These are phyloP conservation scores for Phtheirospermum japonicum DNA, from an alignment of 257 asterid species.

Conservation along the genomic window DNA sequence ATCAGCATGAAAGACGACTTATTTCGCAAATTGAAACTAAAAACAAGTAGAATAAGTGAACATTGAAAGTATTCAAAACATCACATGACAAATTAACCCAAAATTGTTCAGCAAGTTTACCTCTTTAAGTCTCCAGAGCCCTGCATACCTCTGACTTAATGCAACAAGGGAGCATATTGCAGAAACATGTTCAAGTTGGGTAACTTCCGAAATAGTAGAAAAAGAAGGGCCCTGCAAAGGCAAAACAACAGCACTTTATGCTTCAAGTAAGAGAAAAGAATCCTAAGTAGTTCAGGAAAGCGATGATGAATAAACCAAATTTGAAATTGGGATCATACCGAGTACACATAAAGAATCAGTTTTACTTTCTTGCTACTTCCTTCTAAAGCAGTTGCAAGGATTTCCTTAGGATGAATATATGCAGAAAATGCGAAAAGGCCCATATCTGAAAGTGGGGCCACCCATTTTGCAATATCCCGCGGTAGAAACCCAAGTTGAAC, in stretches of 20 bases:
- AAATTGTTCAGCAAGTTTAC: constrained; percentile 32
- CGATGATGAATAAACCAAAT: constrained; percentile 2
- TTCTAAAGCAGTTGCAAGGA: constrained; percentile 78
- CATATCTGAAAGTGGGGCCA: constrained; percentile 72
- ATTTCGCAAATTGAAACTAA: constrained; percentile 4
- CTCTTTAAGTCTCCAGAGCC: constrained; percentile 93
- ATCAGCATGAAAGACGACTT: constrained; percentile 28
- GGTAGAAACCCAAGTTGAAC: constrained; percentile 89
- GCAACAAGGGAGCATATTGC: constrained; percentile 74
- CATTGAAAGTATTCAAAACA: constrained; percentile 7
- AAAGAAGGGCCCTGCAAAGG: constrained; percentile 68
- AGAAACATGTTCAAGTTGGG: constrained; percentile 44
- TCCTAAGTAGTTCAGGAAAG: constrained; percentile 16
- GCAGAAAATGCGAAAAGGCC: constrained; percentile 82
- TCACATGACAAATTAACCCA: neutral
- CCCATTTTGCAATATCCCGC: constrained; percentile 72
- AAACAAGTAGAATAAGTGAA: neutral
- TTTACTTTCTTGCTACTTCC: constrained; percentile 66
- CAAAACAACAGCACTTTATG: constrained; percentile 24
- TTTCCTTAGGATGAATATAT: constrained; percentile 66
- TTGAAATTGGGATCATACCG: constrained; percentile 43
- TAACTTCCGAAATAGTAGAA: constrained; percentile 43
- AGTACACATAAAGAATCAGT: constrained; percentile 59
- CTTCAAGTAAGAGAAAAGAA: constrained; percentile 18
- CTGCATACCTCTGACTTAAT: constrained; percentile 68